Base-by-base conservation (phyloP, 2,329 filamentous ascomycete genomes). In the Trichoderma simmonsii region DNA sequence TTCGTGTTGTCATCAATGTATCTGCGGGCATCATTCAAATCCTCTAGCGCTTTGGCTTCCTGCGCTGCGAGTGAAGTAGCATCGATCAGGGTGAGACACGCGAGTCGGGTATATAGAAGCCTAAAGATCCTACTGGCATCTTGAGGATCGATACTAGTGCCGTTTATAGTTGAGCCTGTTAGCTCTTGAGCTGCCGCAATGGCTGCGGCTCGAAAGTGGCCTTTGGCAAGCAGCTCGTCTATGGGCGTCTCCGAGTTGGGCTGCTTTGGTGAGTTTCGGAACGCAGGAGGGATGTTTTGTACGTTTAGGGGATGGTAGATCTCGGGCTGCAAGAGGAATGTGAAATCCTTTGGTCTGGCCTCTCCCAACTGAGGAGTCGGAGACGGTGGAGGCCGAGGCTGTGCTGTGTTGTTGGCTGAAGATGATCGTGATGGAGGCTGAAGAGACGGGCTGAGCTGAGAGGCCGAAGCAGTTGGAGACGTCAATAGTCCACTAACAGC, bases 131-230 rank as follows among this genome's bases (percentile, higher is more conserved):
- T 85, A 7, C 83, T 83, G 60, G 89, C 83, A 79, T 95, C 90
- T 0, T 84, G 84, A 0, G 90, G 84, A 57, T 84, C 82, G 2
- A 85, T 79, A 14, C 81, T 78, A 11, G 81, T 79, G 5, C 83
- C 81, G n/a, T 81, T 82, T 6, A 83, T 83, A 1, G 79, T 77
- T 2, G 86, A 82, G 1, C 85, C 83, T n/a, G 82, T 90, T 14
- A 93, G 85, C 43, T 88, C 85, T 72, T 89, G 87, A 0, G 88
- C 88, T 1, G 91, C 89, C 36, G 89, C 87, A 66, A 91, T 89
- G 73, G 94, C 94, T 8, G 93, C 93, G 18, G 90, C 89, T 73
- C 95, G 89, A 82, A 95, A 98, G 79, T 96, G 92, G 64, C 94
- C 93, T 2, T 86, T 83, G 1, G 87, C 82, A 7, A 98, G 83